Base-by-base conservation (phyloP, 345 rosid genomes). In the Eucalyptus viminalis region DNA sequence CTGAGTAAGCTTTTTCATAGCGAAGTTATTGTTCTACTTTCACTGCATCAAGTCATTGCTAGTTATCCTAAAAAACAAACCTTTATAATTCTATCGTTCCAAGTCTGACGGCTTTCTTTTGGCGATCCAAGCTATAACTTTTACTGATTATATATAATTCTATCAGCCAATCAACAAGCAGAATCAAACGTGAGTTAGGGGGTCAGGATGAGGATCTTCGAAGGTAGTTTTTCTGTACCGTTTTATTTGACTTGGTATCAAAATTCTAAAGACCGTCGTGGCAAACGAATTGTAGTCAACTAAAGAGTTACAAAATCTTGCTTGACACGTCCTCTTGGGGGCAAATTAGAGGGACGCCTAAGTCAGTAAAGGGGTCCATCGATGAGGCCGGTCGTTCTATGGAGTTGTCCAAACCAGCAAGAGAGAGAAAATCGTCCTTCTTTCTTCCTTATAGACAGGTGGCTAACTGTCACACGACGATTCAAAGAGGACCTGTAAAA, bases 1-100 rank as follows among this genome's bases (percentile, higher is more conserved):
- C 25, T 17, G 7, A 17, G 44, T 17, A 34, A 9, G 44, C 81
- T 5, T 69, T 69, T 17, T 69, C 80, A 34, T 16, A 15, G 6
- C 1, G 11, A 16, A 67, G 43, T 3, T 67, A n/a, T 31, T 1
- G 12, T 31, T 31, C 2, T 16, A 43, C 43, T 17, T 69, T 34
- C 22, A 17, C 81, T 44, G 3, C 8, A 34, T 22, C 81, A 72
- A 72, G 44, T 72, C 81, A 34, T 34, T 17, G 2, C 2, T 31
- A 9, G 0, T 34, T 16, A 69, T 72, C 24, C 3, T 2, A 2
- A 22, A 31, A 17, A 31, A 16, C 0, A 16, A 69, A 34, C 44
- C 27, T 21, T 76, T 76, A 17, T 58, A 25, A 0, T 25, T 25
- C 25, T 31, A 5, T 69, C 80, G 19, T 69, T 5, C 80, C 12